Conservation (phyloP, 78 protist species). For the Dictyostelium capitatum region DNA sequence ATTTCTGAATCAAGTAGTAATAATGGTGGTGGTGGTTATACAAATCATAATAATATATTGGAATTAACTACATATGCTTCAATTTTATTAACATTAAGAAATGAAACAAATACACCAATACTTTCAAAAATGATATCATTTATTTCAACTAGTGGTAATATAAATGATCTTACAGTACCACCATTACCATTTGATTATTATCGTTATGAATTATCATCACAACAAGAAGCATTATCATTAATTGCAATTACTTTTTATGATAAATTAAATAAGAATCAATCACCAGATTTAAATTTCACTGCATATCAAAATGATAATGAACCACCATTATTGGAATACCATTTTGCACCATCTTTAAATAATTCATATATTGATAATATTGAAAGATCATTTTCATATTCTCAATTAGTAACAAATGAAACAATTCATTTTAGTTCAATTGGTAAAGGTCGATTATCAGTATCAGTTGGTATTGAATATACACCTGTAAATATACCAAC, state of each 20-base stretch:
- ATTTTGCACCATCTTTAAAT: background rate
- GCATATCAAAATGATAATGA: conserved; percentile 8
- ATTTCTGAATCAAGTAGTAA: background rate
- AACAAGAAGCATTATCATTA: conserved; percentile 22
- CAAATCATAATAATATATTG: background rate
- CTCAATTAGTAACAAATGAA: background rate
- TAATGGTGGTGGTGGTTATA: background rate
- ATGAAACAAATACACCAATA: conserved; percentile 14
- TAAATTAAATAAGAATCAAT: background rate
- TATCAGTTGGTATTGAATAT: conserved; percentile 39
- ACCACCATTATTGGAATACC: background rate
- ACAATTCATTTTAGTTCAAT: background rate
- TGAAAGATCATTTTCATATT: background rate
- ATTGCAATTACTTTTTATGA: conserved; percentile 54
- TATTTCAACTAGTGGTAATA: conserved; percentile 23
- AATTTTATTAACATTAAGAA: conserved; percentile 15
- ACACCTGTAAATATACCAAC: conserved; percentile 30
- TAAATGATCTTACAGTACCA: background rate
- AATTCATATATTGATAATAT: background rate
- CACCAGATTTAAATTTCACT: conserved; percentile 20
- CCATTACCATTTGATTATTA: background rate
- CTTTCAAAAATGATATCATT: conserved; percentile 44
- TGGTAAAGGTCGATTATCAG: conserved; percentile 66
- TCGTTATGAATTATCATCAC: background rate
- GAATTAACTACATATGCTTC: conserved; percentile 30